Conservation (phyloP, 371 early-diverging fungal species). For the Mortierella sp. region DNA sequence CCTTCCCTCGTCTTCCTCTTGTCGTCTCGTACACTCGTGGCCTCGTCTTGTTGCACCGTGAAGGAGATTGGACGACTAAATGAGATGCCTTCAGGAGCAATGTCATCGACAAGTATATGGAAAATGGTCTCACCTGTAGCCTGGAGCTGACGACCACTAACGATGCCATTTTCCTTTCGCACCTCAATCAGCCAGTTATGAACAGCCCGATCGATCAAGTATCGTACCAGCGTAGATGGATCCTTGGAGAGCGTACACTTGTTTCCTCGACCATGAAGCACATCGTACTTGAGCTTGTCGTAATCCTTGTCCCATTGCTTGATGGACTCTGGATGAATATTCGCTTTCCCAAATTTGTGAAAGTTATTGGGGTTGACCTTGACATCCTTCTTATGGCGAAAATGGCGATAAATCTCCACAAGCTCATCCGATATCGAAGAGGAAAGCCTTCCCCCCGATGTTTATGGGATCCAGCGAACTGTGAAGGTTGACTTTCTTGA, state of each 20-base stretch:
- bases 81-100: not conserved
- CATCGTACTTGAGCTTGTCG: slow-evolving; percentile 3
- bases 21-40: no score
- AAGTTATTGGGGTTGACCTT: not conserved
- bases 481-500: not conserved
- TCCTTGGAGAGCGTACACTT: not conserved
- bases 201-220: not conserved
- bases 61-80: not conserved
- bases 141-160: not conserved
- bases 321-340: not conserved
- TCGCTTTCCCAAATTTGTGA: not conserved
- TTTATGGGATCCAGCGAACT: not conserved
- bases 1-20: no score
- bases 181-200: not conserved
- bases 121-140: not conserved
- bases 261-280: not conserved
- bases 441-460: not conserved
- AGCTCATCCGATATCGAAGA: not conserved
- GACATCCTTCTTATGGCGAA: not conserved
- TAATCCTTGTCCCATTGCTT: slow-evolving; percentile 5
- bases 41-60: no score
- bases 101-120: not conserved
- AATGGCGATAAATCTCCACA: not conserved
- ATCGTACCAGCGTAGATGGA: not conserved
- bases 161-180: not conserved